Evolutionary conservation across 2,329 filamentous ascomycete genomes (phyloP).

Genomic region (Penicillium glabrum): DNA sequence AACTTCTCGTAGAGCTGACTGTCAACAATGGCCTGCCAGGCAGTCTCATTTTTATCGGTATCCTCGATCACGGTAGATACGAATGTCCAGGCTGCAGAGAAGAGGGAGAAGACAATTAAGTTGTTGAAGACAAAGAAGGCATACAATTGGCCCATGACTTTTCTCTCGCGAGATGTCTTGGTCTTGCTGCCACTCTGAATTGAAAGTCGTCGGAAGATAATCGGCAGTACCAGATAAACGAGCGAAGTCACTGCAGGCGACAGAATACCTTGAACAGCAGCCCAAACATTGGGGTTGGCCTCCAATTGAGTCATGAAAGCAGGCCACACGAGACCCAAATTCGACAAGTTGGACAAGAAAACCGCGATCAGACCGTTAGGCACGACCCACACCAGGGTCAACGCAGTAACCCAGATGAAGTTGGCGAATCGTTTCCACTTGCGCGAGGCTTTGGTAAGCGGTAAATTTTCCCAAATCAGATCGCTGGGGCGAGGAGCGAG

Average conservation of each 20-base stretch:
- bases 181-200: constrained; percentile 83
- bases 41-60: constrained; percentile 57
- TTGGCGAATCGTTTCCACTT: constrained; percentile 74
- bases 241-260: constrained; percentile 85
- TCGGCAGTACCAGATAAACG: constrained; percentile 82
- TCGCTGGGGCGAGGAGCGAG: constrained; percentile 86
- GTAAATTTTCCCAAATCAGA: constrained; percentile 94
- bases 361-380: constrained; percentile 94
- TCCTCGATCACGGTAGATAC: constrained; percentile 63
- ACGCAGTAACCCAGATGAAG: constrained; percentile 75
- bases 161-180: constrained; percentile 87
- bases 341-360: constrained; percentile 82
- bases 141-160: constrained; percentile 88
- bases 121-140: constrained; percentile 99
- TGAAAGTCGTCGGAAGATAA: constrained; percentile 85
- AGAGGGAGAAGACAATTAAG: constrained; percentile 87
- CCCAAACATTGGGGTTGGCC: constrained; percentile 69
- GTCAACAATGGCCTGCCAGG: constrained; percentile 68
- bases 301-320: constrained; percentile 68
- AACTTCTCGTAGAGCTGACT: constrained; percentile 63
- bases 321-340: constrained; percentile 77
- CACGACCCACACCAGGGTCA: constrained; percentile 84
- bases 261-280: constrained; percentile 85
- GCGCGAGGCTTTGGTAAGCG: constrained; percentile 66
- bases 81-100: constrained; percentile 78